Conservation (phyloP, 2,329 filamentous ascomycete genomes). For the Microsporum canis region DNA sequence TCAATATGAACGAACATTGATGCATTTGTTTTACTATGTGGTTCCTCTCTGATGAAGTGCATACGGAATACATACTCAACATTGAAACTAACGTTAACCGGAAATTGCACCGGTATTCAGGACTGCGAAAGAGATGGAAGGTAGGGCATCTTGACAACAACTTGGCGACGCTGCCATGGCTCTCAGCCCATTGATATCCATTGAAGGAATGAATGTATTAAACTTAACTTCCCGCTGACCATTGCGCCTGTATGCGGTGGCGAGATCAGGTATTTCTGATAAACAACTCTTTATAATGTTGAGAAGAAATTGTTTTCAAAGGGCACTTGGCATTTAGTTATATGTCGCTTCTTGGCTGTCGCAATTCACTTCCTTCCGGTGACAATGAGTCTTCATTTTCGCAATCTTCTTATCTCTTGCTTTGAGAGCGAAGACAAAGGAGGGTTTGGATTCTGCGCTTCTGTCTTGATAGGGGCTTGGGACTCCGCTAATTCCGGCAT, state of each 20-base stretch:
- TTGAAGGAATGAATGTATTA: background rate
- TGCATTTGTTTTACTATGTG: background rate
- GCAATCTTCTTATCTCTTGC: background rate
- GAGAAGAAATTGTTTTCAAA: background rate
- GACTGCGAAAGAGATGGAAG: background rate
- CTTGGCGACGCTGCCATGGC: background rate
- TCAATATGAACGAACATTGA: background rate
- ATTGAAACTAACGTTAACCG: background rate
- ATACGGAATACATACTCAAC: background rate
- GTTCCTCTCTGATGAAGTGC: background rate
- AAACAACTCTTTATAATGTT: background rate
- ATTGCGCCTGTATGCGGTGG: background rate
- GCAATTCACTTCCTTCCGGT: background rate
- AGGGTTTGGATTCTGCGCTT: background rate
- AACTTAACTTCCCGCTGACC: background rate
- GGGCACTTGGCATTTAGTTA: background rate
- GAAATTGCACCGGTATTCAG: background rate
- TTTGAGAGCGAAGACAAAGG: background rate
- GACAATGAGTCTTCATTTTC: no score
- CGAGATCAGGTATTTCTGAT: background rate
- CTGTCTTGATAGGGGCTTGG: background rate
- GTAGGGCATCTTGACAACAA: background rate
- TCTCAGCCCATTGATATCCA: conserved; percentile 1
- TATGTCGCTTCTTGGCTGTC: background rate
- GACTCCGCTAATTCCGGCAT: background rate